A percentile compares a stretch with the other conserved stretches of the same genome.
Evolutionary conservation across 2,329 filamentous ascomycete species (phyloP).

Genomic region (Penicillium crustosum): DNA sequence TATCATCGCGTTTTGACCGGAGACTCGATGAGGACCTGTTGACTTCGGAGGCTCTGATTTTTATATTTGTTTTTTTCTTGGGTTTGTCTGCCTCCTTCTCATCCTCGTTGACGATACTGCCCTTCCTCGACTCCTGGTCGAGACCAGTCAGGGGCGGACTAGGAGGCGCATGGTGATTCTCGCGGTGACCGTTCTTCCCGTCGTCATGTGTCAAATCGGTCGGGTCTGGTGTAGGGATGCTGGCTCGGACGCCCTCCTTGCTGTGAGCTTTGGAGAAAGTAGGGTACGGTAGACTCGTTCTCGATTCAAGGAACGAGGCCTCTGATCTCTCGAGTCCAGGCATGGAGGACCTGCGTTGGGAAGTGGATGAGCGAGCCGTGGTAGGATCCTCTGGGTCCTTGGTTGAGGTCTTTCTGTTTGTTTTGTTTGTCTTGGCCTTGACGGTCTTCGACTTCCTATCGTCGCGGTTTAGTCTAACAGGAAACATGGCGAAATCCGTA

Average conservation of each 20-base stretch:
- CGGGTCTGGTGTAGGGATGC: slow-evolving; percentile 66
- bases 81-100: slow-evolving; percentile 37
- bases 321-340: slow-evolving; percentile 48
- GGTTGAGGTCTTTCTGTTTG: slow-evolving; percentile 25
- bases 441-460: slow-evolving; percentile 24
- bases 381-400: slow-evolving; percentile 35
- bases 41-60: slow-evolving; percentile 36
- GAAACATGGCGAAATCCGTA: slow-evolving; percentile 34
- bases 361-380: slow-evolving; percentile 23
- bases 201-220: slow-evolving; percentile 63
- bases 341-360: slow-evolving; percentile 51
- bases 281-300: slow-evolving; percentile 68
- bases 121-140: slow-evolving; percentile 42
- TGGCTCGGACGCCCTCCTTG: slow-evolving; percentile 71
- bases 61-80: slow-evolving; percentile 38
- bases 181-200: slow-evolving; percentile 34
- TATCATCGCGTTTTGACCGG: slow-evolving; percentile 41
- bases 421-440: neutral
- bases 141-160: slow-evolving; percentile 50
- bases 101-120: slow-evolving; percentile 31
- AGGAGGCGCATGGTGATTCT: slow-evolving; percentile 43
- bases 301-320: slow-evolving; percentile 45
- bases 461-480: slow-evolving; percentile 39
- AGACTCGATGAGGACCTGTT: slow-evolving; percentile 46
- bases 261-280: slow-evolving; percentile 87